phyloP scores from a whole-genome alignment of 192 early-diverging fungal species.

The Powellomyces hirtus region DNA sequence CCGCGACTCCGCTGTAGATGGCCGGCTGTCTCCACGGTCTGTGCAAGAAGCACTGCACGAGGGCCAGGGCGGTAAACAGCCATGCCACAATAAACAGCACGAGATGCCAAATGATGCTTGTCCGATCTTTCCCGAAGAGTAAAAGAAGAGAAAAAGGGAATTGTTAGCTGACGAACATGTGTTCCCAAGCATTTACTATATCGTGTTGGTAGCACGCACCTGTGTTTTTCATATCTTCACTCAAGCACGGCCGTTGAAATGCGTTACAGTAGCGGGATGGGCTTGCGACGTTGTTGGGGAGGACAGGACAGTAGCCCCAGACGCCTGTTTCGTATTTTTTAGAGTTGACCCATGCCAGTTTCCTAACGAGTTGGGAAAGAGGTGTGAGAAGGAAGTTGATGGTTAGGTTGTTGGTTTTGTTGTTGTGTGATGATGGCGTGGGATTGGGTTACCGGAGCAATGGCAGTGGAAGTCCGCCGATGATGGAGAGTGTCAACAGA shows the following conservation, averaged over 20 bases:
- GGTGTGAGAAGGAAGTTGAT: too few species aligned
- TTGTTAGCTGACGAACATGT: too few species aligned
- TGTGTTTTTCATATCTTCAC: neutral
- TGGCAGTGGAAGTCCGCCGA: conserved; percentile 14
- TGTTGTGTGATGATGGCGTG: neutral
- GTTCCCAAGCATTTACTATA: too few species aligned
- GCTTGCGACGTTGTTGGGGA: neutral
- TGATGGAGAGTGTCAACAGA: conserved; percentile 6
- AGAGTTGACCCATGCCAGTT: conserved; percentile 10
- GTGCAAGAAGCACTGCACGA: neutral
- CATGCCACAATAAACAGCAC: conserved; percentile 6
- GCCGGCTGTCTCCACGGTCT: neutral
- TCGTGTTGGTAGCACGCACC: neutral
- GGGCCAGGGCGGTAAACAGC: neutral
- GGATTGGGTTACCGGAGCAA: conserved; percentile 3
- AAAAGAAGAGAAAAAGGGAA: neutral
- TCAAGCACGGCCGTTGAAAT: conserved; percentile 6
- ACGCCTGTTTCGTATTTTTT: neutral
- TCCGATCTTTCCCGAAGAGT: neutral
- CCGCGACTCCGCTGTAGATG: neutral
- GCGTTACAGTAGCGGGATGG: conserved; percentile 10
- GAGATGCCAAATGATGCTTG: neutral
- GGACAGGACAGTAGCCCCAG: conserved; percentile 18
- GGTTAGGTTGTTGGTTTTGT: neutral
- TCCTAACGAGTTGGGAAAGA: neutral